These are phyloP conservation scores for Penicillium canescens DNA, from an alignment of 495 filamentous ascomycete species.

Conservation along the genomic window DNA sequence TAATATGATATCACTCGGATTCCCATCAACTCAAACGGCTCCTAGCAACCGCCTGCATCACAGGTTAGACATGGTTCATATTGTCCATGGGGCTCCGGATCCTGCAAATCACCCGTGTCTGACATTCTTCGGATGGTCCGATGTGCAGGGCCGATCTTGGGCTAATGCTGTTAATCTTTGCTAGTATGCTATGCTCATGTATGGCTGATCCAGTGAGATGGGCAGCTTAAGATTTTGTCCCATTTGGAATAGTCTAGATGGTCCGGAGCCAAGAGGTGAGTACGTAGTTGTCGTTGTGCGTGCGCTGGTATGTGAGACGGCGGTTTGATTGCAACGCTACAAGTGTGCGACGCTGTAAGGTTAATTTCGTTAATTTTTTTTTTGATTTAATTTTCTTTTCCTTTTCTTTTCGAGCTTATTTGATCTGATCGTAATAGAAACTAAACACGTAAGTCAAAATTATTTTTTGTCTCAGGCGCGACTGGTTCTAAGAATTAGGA, in stretches of 20 bases:
- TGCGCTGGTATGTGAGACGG: conserved; percentile 11
- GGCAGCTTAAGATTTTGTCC: too few relatives aligned
- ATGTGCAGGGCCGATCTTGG: conserved; percentile 2
- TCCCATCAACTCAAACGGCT: background rate
- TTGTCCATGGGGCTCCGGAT: background rate
- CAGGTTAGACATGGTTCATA: conserved; percentile 5
- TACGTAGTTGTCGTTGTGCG: background rate
- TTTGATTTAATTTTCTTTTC: too few relatives aligned
- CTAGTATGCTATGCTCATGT: too few relatives aligned
- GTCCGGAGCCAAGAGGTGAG: background rate
- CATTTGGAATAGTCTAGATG: background rate
- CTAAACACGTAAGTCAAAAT: background rate
- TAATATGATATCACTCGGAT: conserved; percentile 6
- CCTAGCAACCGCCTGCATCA: background rate
- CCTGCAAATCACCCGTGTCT: conserved; percentile 9
- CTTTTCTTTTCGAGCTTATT: too few relatives aligned
- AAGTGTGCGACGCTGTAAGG: conserved; percentile 5
- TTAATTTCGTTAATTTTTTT: background rate
- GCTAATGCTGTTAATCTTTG: background rate
- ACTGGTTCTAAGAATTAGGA: background rate
- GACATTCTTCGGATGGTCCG: conserved; percentile 7
- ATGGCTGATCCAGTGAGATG: too few relatives aligned
- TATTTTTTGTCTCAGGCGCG: background rate
- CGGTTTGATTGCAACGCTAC: conserved; percentile 6
- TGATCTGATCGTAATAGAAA: too few relatives aligned